Conservation (phyloP, 2,329 filamentous ascomycete genomes). For the Aspergillus hortae region DNA sequence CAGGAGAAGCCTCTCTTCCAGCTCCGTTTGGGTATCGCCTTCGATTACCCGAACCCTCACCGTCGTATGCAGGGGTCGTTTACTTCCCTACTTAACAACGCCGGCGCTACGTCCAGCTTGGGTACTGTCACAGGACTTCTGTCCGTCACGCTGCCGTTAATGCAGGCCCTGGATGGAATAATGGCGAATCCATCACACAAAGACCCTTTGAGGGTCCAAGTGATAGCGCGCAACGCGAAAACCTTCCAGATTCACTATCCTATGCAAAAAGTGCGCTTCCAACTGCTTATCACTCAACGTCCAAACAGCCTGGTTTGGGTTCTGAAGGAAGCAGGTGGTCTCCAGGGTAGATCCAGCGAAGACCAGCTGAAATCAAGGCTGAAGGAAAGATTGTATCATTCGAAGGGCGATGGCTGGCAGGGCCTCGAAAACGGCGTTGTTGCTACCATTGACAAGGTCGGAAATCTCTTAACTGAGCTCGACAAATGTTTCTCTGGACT, state of each 20-base stretch:
- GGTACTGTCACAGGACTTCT: slow-evolving; percentile 30
- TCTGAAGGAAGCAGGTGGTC: slow-evolving; percentile 26
- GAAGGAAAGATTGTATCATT: slow-evolving; percentile 32
- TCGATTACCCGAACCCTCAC: slow-evolving; percentile 36
- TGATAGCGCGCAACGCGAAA: slow-evolving; percentile 35
- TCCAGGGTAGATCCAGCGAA: slow-evolving; percentile 12
- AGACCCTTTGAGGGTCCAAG: slow-evolving; percentile 24
- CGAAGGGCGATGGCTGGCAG: slow-evolving; percentile 38
- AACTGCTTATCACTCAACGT: slow-evolving; percentile 25
- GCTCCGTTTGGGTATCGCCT: slow-evolving; percentile 29
- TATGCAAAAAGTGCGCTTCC: slow-evolving; percentile 29
- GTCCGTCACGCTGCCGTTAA: slow-evolving; percentile 34
- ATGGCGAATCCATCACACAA: slow-evolving; percentile 22
- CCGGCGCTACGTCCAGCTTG: slow-evolving; percentile 26
- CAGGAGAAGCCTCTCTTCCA: slow-evolving; percentile 24
- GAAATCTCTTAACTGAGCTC: slow-evolving; percentile 30
- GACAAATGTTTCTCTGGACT: slow-evolving; percentile 23
- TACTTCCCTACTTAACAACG: slow-evolving; percentile 32
- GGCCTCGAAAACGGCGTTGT: slow-evolving; percentile 38
- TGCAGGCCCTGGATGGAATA: slow-evolving; percentile 35
- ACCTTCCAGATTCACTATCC: slow-evolving; percentile 36
- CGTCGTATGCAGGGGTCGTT: slow-evolving; percentile 40
- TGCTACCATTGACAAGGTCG: slow-evolving; percentile 29
- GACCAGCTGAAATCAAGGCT: slow-evolving; percentile 22
- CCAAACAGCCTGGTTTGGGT: slow-evolving; percentile 32